Evolutionary conservation across 495 filamentous ascomycete species (phyloP).

Genomic region (Hyaloscypha bicolor): DNA sequence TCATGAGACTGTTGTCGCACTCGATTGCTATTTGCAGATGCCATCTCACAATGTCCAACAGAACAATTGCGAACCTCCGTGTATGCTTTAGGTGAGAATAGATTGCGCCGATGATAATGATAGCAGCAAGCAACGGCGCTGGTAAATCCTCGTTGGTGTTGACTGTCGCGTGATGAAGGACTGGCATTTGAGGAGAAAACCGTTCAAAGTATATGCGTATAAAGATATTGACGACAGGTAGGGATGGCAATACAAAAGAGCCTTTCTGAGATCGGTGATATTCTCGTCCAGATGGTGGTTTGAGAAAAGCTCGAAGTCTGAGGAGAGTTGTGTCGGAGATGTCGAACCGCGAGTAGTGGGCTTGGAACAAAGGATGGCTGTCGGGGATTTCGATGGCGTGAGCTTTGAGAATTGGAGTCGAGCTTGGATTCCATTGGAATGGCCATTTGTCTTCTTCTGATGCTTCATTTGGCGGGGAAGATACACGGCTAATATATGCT

Average conservation of each 20-base stretch:
- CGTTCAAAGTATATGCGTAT: conserved; percentile 24
- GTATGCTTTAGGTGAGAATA: conserved; percentile 23
- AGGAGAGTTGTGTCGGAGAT: conserved; percentile 16
- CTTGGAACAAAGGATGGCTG: conserved; percentile 11
- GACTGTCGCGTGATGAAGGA: conserved; percentile 25
- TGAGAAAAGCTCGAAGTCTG: conserved; percentile 16
- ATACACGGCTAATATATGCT: conserved; percentile 15
- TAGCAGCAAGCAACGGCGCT: conserved; percentile 21
- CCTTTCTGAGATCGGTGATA: conserved; percentile 22
- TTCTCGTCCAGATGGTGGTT: conserved; percentile 17
- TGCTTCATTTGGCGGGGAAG: conserved; percentile 27
- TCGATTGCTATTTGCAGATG: conserved; percentile 24
- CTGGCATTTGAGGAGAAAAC: conserved; percentile 25
- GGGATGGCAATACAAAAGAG: conserved; percentile 15
- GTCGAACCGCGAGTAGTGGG: conserved; percentile 18
- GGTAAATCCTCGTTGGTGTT: conserved; percentile 22
- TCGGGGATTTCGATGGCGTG: conserved; percentile 16
- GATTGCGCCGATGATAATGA: conserved; percentile 20
- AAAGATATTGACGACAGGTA: conserved; percentile 21
- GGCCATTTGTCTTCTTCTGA: conserved; percentile 28
- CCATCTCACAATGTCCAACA: conserved; percentile 20
- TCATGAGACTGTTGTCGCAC: conserved; percentile 26
- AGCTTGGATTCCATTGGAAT: conserved; percentile 25
- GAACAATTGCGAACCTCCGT: conserved; percentile 20
- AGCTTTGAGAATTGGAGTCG: conserved; percentile 16